Conservation (phyloP, 2,329 filamentous ascomycete species). For the Colletotrichum sp. region DNA sequence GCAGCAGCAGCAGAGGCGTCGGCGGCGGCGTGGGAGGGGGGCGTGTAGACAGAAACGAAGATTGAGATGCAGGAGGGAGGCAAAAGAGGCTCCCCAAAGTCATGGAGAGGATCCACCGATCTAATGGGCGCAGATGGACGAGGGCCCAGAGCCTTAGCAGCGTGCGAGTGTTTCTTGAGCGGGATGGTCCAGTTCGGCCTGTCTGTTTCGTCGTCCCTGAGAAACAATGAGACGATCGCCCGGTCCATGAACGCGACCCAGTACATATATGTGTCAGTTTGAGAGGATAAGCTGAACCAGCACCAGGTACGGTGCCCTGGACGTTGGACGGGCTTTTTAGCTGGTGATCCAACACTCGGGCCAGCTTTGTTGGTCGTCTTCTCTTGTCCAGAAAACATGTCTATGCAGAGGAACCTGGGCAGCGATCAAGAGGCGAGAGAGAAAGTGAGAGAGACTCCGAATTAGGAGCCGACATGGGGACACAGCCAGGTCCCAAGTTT, state of each 20-base stretch:
- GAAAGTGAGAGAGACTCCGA: neutral
- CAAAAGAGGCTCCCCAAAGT: conserved; percentile 17
- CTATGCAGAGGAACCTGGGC: neutral
- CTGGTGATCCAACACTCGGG: conserved; percentile 14
- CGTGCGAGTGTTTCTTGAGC: conserved; percentile 5
- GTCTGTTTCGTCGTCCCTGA: conserved; percentile 25
- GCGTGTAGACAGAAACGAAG: conserved; percentile 11
- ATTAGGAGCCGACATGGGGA: conserved; percentile 1
- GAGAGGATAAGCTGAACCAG: conserved; percentile 7
- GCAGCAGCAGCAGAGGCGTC: neutral
- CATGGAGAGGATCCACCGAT: conserved; percentile 11
- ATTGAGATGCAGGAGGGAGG: conserved; percentile 12
- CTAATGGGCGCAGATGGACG: neutral
- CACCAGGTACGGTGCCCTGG: conserved; percentile 8
- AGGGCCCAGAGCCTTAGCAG: neutral
- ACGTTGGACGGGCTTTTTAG: conserved; percentile 2
- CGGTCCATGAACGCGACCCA: conserved; percentile 21
- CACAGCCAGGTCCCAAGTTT: conserved; percentile 7
- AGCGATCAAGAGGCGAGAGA: neutral
- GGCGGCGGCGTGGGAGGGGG: neutral
- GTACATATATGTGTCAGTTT: conserved; percentile 18
- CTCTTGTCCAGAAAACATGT: neutral
- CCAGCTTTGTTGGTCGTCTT: neutral
- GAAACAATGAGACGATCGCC: conserved; percentile 23
- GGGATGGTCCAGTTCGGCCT: conserved; percentile 13